These are phyloP conservation scores for Neopestalotiopsis clavispora DNA, from an alignment of 2,329 filamentous ascomycete genomes.

Conservation along the genomic window DNA sequence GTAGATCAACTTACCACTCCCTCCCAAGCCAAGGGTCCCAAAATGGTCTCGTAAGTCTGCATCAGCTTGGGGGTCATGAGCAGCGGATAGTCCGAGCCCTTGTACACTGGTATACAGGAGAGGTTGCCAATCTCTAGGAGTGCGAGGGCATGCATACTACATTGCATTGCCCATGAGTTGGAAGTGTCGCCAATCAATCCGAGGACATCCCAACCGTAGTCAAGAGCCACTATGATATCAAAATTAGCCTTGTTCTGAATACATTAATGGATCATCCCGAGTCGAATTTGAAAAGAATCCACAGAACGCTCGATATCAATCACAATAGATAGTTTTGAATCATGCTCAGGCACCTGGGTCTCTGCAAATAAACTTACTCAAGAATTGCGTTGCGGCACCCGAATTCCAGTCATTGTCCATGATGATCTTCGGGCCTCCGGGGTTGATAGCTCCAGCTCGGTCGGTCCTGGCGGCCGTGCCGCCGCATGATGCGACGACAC, in stretches of 20 bases:
- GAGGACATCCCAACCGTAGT: slow-evolving; percentile 48
- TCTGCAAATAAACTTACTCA: slow-evolving; percentile 25
- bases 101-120: slow-evolving; percentile 52
- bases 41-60: slow-evolving; percentile 47
- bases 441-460: slow-evolving; percentile 16
- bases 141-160: slow-evolving; percentile 49
- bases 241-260: neutral
- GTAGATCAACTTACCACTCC: slow-evolving; percentile 40
- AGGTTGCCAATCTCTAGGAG: slow-evolving; percentile 51
- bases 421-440: slow-evolving; percentile 32
- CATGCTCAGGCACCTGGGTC: too few species aligned
- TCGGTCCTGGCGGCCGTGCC: neutral
- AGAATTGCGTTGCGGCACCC: slow-evolving; percentile 46
- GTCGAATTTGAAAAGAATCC: too few species aligned
- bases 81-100: slow-evolving; percentile 51
- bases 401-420: slow-evolving; percentile 53
- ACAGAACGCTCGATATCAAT: too few species aligned
- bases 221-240: slow-evolving; percentile 40
- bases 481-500: slow-evolving; percentile 6
- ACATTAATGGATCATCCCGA: too few species aligned
- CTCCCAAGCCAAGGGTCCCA: slow-evolving; percentile 48
- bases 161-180: slow-evolving; percentile 51
- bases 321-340: too few species aligned
- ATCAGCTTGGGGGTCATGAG: slow-evolving; percentile 49
- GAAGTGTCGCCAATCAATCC: slow-evolving; percentile 44